A percentile compares a stretch with the other conserved stretches of the same genome.
These are phyloP conservation scores for Pseudocercospora fijiensis DNA, from an alignment of 2,329 filamentous ascomycete species.

Conservation along the genomic window DNA sequence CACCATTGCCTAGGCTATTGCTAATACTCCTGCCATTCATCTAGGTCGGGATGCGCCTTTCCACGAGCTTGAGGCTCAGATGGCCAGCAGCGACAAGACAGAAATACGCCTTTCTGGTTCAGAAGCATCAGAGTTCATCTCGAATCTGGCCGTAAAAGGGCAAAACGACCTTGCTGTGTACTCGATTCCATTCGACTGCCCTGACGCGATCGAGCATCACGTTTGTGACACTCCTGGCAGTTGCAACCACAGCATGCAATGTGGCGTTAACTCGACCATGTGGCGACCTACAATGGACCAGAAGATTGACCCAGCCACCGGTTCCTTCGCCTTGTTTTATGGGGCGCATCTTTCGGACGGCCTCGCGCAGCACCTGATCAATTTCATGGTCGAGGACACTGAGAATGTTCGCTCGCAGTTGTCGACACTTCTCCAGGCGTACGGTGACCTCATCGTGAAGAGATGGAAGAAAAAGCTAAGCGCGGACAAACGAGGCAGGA, in stretches of 20 bases:
- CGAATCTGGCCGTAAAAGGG: too few relatives aligned
- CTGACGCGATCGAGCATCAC: neutral
- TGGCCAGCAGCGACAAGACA: neutral
- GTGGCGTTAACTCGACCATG: neutral
- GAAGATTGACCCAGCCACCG: neutral
- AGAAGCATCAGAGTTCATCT: neutral
- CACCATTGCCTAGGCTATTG: neutral
- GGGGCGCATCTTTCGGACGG: neutral
- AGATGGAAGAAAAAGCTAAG: neutral
- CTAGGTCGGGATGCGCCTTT: conserved; percentile 8
- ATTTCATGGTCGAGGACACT: conserved; percentile 4
- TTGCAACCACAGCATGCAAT: neutral
- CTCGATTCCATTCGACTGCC: neutral
- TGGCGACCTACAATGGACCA: neutral
- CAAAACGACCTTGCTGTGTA: neutral
- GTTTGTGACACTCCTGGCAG: neutral
- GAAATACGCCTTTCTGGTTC: neutral
- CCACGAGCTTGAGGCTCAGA: neutral
- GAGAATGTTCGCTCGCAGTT: neutral
- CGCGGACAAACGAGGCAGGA: neutral
- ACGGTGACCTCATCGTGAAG: neutral
- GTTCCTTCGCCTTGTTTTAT: neutral
- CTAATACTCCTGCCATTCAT: neutral
- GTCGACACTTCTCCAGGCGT: neutral
- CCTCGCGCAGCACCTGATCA: conserved; percentile 7